Base-by-base conservation (phyloP, 1,284 basidiomycete species). In the Sanghuangporus baumii region DNA sequence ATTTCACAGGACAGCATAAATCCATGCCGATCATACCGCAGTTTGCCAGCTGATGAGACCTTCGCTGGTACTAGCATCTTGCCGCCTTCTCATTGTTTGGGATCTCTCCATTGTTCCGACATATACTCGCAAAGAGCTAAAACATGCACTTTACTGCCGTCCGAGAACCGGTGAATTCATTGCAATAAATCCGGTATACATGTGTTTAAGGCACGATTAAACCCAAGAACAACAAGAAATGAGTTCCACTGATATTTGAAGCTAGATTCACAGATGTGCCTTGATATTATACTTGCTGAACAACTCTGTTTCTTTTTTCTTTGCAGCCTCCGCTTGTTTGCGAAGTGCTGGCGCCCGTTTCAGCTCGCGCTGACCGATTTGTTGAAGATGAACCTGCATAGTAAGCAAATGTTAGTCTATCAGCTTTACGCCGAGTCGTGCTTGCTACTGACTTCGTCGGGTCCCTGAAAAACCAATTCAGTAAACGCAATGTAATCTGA, bases 361-460 rank as follows among this genome's bases (percentile, higher is more conserved):
- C 65, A 95, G 76, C 75, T 97, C 94, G 55, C 86, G 78, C 73
- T 91, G 91, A 9, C 94, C 95, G 58, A 97, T 90, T 76, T 98
- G 96, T 74, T 96, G 93, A 58, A 96, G 88, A 74, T 98, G 96
- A 5, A 98, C 93, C 82, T 91, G 65, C 14, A 56, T 51, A 41
- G 12, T n/a, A 46, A 46, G 8, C 16, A 46, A 46, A 18, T 14
- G 20, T 7, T 31, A 31, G 26, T 31, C 26, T 7, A 18, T 46
- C 40, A 41, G 40, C 40, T 41, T 12, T 3, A n/a, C 6, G 40
- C 40, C 11, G 40, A 41, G 3, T 41, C 40, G 12, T 11, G 3
- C 40, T 41, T 41, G 40, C 40, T 41, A 46, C 43, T 48, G 54
- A 84, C 86, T 68, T 87, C 93, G 73, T 96, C 94, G 50, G 93